Evolutionary conservation across 345 rosid species (phyloP).

Genomic region (Melaleuca quinquenervia): DNA sequence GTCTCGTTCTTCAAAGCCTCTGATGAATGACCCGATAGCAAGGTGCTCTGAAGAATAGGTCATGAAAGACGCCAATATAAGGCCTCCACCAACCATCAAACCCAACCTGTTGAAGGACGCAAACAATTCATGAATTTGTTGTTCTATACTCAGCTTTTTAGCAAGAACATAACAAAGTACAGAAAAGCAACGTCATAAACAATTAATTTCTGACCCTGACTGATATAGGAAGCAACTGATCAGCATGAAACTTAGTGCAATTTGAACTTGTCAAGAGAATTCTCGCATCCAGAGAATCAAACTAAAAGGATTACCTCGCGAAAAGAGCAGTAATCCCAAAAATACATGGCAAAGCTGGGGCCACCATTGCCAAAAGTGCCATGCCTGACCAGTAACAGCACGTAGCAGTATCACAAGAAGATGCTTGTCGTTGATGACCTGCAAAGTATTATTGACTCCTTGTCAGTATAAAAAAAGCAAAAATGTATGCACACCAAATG

Average conservation of each 20-base stretch:
- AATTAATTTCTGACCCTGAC: neutral
- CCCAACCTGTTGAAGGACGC: slow-evolving; percentile 48
- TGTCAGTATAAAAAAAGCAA: neutral
- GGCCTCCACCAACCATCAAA: slow-evolving; percentile 71
- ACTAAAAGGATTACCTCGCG: slow-evolving; percentile 29
- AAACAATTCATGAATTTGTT: neutral
- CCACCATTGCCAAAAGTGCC: slow-evolving; percentile 51
- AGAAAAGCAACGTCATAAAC: neutral
- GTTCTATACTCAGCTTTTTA: neutral
- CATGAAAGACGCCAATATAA: slow-evolving; percentile 79
- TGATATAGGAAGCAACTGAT: neutral
- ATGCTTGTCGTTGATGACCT: slow-evolving; percentile 63
- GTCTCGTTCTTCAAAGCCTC: slow-evolving; percentile 65
- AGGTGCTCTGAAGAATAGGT: slow-evolving; percentile 86
- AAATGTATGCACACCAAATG: neutral
- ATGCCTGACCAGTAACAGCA: slow-evolving; percentile 72
- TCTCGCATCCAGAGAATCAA: neutral
- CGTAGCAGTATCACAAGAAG: slow-evolving; percentile 38
- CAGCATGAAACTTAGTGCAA: neutral
- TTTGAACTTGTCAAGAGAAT: neutral
- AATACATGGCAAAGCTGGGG: slow-evolving; percentile 61
- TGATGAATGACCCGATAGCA: slow-evolving; percentile 46
- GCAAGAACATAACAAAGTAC: neutral
- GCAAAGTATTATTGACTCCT: slow-evolving; percentile 1
- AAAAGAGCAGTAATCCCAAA: slow-evolving; percentile 81